Base-by-base conservation (phyloP, 1,284 basidiomycete genomes). In the Kalmanozyma brasiliensis region DNA sequence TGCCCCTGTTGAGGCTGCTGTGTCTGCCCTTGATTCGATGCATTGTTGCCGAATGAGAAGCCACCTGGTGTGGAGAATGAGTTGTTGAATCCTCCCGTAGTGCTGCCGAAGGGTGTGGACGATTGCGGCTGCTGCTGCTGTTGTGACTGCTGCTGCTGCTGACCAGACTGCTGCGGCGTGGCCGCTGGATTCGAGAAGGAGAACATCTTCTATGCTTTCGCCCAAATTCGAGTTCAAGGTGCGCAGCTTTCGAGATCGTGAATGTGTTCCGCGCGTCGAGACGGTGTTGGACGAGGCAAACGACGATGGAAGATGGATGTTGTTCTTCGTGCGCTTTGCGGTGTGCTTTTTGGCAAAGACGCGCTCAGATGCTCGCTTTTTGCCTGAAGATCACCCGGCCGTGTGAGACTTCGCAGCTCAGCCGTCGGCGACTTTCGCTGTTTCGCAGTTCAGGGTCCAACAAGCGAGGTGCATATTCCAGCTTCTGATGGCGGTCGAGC, bases 11-110 rank as follows among this genome's bases (percentile, higher is more conserved):
- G 47, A 14, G 36, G 36, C 30, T 44, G 60, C 30, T 49, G 36
- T 35, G 49, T 45, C 30, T 58, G 53, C 8, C 38, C 35, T 10
- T 45, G 44, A 24, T 65, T 46, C 8, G 45, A 24, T 6, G 40
- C 29, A 23, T 40, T 56, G 47, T 63, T 60, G n/a, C 55, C 60
- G n/a, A 64, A 56, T 2, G 64, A 72, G 42, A 72, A 58, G 22
- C 46, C 47, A 11, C 63, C 63, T 1, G 62, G 63, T 2, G 63
- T 59, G 11, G 58, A 52, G 40, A 61, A 62, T 0, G 52, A 46
- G 38, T 61, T 69, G 58, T 44, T 55, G 44, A 59, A 51, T 4
- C 59, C 65, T 20, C 55, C 53, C 13, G 53, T 44, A 20, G 35
- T 57, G 37, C 38, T 17, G 9, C 57, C 57, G 35, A 65, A 70